These are phyloP conservation scores for Symbiodinium pilosum DNA, from an alignment of 73 alveolate species.

Conservation along the genomic window DNA sequence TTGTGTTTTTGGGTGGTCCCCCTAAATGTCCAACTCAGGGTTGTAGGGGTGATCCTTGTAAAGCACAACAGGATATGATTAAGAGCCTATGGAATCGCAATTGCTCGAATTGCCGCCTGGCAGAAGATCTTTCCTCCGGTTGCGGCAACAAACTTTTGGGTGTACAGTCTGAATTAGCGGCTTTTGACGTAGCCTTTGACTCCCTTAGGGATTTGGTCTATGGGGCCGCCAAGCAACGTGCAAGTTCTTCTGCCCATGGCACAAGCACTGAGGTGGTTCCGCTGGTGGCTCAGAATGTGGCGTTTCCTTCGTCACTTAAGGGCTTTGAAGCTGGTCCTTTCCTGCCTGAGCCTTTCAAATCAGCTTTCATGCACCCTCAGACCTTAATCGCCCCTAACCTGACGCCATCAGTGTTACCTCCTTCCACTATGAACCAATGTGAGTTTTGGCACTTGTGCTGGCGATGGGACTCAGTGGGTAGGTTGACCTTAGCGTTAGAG, in stretches of 20 bases:
- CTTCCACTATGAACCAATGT: background rate
- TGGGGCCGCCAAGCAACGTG: background rate
- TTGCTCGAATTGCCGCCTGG: background rate
- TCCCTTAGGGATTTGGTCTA: background rate
- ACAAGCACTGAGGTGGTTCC: background rate
- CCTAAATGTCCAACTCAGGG: background rate
- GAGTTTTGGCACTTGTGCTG: background rate
- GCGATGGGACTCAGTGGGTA: conserved; percentile 27
- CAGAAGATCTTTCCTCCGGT: background rate
- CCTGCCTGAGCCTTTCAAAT: background rate
- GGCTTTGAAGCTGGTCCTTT: background rate
- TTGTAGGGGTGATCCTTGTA: background rate
- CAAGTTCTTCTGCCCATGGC: background rate
- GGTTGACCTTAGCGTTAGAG: background rate
- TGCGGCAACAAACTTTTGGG: background rate
- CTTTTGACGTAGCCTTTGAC: background rate
- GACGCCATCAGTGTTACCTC: background rate
- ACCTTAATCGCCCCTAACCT: background rate
- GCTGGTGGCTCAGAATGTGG: background rate
- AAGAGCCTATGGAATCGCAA: background rate
- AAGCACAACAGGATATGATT: background rate
- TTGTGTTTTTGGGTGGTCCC: background rate
- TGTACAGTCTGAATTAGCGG: background rate
- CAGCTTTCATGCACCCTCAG: background rate
- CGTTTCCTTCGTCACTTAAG: background rate